Evolutionary conservation across 2,329 filamentous ascomycete species (phyloP), one percentile per base, ranked within the genome.

Genomic region (Claviceps arundinis): DNA sequence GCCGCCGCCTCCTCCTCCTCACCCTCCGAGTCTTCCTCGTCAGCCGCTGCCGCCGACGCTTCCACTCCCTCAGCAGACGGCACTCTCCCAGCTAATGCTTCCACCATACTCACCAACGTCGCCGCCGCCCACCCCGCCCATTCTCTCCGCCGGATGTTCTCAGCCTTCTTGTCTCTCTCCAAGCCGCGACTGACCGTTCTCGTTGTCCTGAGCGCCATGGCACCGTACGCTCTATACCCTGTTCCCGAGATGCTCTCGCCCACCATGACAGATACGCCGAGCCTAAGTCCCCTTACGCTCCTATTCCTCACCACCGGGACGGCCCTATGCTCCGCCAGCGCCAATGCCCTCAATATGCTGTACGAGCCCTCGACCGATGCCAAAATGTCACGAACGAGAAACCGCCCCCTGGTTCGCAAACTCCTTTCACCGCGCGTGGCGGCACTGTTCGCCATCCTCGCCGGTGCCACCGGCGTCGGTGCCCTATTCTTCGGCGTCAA

Each of bases 261-360:
- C 9, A 76, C 81, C 17, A 78, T 68, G 52, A 72, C 75, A 50
- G 75, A 75, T 47, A 86, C 84, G 5, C 89, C 93, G 1, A 93
- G 89, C 17, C 78, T 96, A 45, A 94, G 87, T 55, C 89, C 93
- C 2, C 75, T 97, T 51, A 98, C 93, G 8, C 83, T 97, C 17
- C 76, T 94, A 50, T 97, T 95, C 73, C 81, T 98, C 50, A 95
- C 91, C 0, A 81, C 81, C 4, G 91, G 93, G 54, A 97, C 93
- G 0, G 82, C 90, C 4, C 76, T 96, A 19, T 93, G 88, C 66
- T 87, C 82, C n/a, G 89, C 90, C 44, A 88, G 86, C 54, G 93
- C 93, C 44, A 98, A 98, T 65, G 81, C 93, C 1, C 75, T 97
- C 58, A 98, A 98, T 69, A 98, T 98, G 93, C 81, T 96, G 54